Conservation (phyloP, 768 basidiomycete genomes). For the Ramaria rubella region DNA sequence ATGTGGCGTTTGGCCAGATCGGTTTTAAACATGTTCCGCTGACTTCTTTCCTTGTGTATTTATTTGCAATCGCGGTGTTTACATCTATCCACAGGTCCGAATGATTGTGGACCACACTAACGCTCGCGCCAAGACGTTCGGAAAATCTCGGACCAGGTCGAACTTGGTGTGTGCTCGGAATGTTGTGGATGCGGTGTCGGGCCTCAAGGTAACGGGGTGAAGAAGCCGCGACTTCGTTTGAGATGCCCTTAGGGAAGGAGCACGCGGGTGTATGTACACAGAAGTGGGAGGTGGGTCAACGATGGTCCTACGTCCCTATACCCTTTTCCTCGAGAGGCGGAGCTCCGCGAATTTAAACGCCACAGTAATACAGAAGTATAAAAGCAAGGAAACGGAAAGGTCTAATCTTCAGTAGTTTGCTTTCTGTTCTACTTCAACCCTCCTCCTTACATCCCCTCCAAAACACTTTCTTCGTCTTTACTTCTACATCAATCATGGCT, state of each 20-base stretch:
- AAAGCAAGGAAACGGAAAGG: background rate
- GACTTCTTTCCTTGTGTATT: background rate
- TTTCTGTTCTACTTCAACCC: background rate
- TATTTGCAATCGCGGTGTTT: background rate
- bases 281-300: background rate
- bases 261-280: background rate
- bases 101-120: background rate
- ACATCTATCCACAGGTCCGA: background rate
- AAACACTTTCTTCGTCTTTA: background rate
- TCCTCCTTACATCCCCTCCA: background rate
- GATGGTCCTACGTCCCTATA: background rate
- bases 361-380: background rate
- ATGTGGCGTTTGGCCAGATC: background rate
- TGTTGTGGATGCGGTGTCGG: background rate
- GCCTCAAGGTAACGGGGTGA: background rate
- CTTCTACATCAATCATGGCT: background rate
- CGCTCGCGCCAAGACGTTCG: background rate
- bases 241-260: background rate
- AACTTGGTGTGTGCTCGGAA: background rate
- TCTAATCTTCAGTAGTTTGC: background rate
- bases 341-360: background rate
- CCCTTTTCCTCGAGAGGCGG: background rate
- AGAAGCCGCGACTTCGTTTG: background rate
- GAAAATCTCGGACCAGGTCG: background rate
- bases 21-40: background rate